Evolutionary conservation across 495 filamentous ascomycete genomes (phyloP).

Genomic region (Penicillium paradoxum): DNA sequence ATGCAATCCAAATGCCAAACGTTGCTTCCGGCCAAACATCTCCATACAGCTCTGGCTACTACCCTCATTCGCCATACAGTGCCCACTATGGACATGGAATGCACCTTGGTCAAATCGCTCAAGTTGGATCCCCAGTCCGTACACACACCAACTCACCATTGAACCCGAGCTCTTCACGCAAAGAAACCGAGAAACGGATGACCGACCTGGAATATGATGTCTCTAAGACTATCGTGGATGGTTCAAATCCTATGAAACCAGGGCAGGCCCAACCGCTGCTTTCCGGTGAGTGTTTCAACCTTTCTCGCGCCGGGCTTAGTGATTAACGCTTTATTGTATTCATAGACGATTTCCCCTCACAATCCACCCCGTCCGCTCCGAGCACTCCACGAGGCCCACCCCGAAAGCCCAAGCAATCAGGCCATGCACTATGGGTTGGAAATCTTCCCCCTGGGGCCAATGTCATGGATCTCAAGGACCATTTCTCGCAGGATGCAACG

Average conservation of each 20-base stretch:
- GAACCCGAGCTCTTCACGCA: slow-evolving; percentile 5
- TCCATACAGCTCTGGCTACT: slow-evolving; percentile 27
- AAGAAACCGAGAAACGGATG: slow-evolving; percentile 21
- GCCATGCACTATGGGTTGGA: slow-evolving; percentile 94
- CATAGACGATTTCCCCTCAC: slow-evolving; percentile 13
- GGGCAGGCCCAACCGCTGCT: slow-evolving; percentile 7
- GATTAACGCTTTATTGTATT: slow-evolving; percentile 10
- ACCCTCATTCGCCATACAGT: slow-evolving; percentile 21
- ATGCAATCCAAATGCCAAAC: slow-evolving; percentile 17
- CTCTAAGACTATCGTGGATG: slow-evolving; percentile 43
- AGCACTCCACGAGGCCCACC: slow-evolving; percentile 77
- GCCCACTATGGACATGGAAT: slow-evolving; percentile 16
- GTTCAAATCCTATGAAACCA: slow-evolving; percentile 33
- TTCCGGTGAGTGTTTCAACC: slow-evolving; percentile 22
- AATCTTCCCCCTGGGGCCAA: slow-evolving; percentile 82
- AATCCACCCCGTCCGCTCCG: slow-evolving; percentile 17
- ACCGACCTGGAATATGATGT: slow-evolving; percentile 30
- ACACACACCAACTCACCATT: neutral
- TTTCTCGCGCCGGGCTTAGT: too few relatives aligned
- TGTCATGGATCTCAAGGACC: slow-evolving; percentile 77
- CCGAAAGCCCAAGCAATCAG: slow-evolving; percentile 86
- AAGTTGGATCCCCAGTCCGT: slow-evolving; percentile 3
- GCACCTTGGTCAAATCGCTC: slow-evolving; percentile 11
- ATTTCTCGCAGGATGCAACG: slow-evolving; percentile 79
- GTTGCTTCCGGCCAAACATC: slow-evolving; percentile 20